phyloP scores from a whole-genome alignment of 1,284 basidiomycete genomes.

The Microbotryum intermedium region DNA sequence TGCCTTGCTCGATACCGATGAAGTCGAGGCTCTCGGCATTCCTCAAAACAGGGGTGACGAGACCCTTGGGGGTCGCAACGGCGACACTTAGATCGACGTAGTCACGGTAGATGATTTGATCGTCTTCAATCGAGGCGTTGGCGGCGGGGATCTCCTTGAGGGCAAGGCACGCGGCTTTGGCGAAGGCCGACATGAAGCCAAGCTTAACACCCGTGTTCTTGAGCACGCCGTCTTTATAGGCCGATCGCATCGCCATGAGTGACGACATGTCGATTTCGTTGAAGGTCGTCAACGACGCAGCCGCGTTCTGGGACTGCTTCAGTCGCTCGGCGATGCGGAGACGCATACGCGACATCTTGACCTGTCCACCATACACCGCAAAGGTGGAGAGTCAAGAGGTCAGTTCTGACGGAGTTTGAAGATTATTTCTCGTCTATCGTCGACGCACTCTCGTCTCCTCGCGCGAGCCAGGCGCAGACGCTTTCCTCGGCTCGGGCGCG shows the following conservation, averaged over 20 bases:
- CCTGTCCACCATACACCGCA: conserved; percentile 43
- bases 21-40: conserved; percentile 83
- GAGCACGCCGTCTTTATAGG: conserved; percentile 87
- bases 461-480: conserved; percentile 43
- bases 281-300: conserved; percentile 94
- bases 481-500: conserved; percentile 2
- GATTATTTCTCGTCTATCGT: background rate
- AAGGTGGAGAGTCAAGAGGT: background rate
- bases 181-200: conserved; percentile 97
- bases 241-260: conserved; percentile 84
- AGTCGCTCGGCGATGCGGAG: conserved; percentile 92
- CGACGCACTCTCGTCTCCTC: conserved; percentile 70
- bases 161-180: conserved; percentile 75
- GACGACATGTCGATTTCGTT: conserved; percentile 99
- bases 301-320: conserved; percentile 96
- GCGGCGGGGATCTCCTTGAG: conserved; percentile 88
- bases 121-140: conserved; percentile 87
- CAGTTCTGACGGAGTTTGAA: background rate
- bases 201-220: conserved; percentile 95
- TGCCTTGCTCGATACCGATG: conserved; percentile 86
- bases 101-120: conserved; percentile 91
- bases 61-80: conserved; percentile 92
- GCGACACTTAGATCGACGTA: conserved; percentile 91
- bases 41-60: conserved; percentile 91
- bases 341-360: conserved; percentile 98